Evolutionary conservation across 129 eudicot species (phyloP).

Genomic region (Flaveria trinervia): DNA sequence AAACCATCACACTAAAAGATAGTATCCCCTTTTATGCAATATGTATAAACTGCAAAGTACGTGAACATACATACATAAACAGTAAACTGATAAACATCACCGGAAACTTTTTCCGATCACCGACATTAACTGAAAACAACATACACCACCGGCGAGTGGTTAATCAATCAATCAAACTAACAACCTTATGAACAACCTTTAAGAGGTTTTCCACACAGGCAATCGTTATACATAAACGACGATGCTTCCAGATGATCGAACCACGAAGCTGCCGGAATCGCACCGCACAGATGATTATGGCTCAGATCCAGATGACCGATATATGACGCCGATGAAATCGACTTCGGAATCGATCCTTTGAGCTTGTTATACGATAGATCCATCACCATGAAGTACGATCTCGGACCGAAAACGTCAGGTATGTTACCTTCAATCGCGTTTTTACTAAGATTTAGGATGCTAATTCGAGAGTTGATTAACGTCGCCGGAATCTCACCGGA

Average conservation of each 20-base stretch:
- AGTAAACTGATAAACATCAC: slow-evolving; percentile 6
- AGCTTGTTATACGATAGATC: slow-evolving; percentile 74
- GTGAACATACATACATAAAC: background rate
- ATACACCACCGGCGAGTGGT: background rate
- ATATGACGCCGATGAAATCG: slow-evolving; percentile 59
- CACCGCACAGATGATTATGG: slow-evolving; percentile 80
- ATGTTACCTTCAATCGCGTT: slow-evolving; percentile 70
- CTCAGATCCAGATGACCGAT: slow-evolving; percentile 85
- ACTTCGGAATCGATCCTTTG: slow-evolving; percentile 69
- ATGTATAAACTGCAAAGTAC: slow-evolving; percentile 8
- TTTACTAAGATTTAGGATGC: slow-evolving; percentile 64
- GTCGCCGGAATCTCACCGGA: slow-evolving; percentile 65
- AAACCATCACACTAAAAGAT: background rate
- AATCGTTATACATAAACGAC: slow-evolving; percentile 66
- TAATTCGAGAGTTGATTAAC: slow-evolving; percentile 55
- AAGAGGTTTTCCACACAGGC: slow-evolving; percentile 82
- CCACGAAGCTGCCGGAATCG: slow-evolving; percentile 65
- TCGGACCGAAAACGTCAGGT: slow-evolving; percentile 77
- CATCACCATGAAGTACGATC: slow-evolving; percentile 70
- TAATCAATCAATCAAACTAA: background rate
- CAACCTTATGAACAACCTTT: slow-evolving; percentile 43
- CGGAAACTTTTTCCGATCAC: slow-evolving; percentile 3
- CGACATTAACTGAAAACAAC: slow-evolving; percentile 11
- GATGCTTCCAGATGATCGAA: slow-evolving; percentile 74
- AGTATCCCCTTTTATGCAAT: background rate